Conservation (phyloP, 495 filamentous ascomycete species). For the Chaetomium cochliodes region DNA sequence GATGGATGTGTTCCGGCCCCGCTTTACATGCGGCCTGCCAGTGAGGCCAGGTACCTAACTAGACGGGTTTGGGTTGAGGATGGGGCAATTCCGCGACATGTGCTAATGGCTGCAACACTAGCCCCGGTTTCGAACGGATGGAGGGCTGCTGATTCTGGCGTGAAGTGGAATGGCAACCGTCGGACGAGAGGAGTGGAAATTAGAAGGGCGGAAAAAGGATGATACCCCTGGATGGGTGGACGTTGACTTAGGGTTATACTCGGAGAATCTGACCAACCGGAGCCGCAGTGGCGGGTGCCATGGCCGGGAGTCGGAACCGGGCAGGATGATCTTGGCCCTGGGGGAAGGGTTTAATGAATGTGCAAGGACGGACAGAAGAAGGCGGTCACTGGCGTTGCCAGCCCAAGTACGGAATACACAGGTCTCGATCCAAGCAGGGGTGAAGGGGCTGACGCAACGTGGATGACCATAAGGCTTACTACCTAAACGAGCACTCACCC, state of each 20-base stretch:
- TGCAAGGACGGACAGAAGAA: neutral
- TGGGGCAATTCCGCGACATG: neutral
- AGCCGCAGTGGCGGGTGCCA: conserved; percentile 12
- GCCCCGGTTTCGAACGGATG: neutral
- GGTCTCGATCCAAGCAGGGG: neutral
- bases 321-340: neutral
- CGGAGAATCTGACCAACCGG: conserved; percentile 19
- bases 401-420: neutral
- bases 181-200: neutral
- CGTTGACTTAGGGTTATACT: conserved; percentile 20
- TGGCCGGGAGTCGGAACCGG: neutral
- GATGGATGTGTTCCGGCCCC: neutral
- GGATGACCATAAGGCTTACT: neutral
- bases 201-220: neutral
- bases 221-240: conserved; percentile 6
- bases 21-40: neutral
- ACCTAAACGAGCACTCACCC: neutral
- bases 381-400: neutral
- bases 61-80: neutral
- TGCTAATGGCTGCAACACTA: neutral
- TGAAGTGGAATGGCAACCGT: neutral
- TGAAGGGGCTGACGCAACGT: neutral
- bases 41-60: neutral
- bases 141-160: neutral
- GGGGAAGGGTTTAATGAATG: neutral